phyloP scores from a whole-genome alignment of 2,329 filamentous ascomycete genomes.

The Colletotrichum limetticola region DNA sequence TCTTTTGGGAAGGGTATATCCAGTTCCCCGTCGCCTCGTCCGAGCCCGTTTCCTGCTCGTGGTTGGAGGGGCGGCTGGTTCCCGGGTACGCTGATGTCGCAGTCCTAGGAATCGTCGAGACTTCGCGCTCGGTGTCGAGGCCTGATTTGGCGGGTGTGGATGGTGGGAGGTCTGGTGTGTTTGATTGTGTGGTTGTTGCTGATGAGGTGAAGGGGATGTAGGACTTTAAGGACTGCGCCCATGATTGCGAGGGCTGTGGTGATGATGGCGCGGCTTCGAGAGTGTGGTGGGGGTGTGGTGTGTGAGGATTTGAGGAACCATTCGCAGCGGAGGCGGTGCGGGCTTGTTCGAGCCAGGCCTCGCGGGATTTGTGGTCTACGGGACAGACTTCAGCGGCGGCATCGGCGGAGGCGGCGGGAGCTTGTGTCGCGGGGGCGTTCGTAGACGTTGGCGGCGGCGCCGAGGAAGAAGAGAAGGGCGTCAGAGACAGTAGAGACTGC shows the following conservation, averaged over 20 bases:
- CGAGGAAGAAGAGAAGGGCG: constrained; percentile 51
- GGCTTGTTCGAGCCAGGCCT: constrained; percentile 84
- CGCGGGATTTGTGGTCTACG: constrained; percentile 89
- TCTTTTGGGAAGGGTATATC: constrained; percentile 96
- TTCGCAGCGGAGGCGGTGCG: constrained; percentile 58
- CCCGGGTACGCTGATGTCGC: constrained; percentile 46
- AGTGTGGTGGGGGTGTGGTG: constrained; percentile 29
- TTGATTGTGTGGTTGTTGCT: constrained; percentile 36
- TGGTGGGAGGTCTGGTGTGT: constrained; percentile 25
- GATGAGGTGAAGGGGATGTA: constrained; percentile 54
- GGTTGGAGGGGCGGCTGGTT: constrained; percentile 65
- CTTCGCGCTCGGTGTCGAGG: constrained; percentile 75
- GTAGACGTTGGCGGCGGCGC: neutral
- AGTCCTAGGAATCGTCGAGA: constrained; percentile 83
- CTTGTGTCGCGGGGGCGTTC: constrained; percentile 28
- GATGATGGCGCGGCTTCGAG: neutral
- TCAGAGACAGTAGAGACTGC: constrained; percentile 52
- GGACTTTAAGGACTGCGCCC: constrained; percentile 54
- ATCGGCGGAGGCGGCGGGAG: constrained; percentile 34
- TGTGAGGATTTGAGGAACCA: constrained; percentile 41
- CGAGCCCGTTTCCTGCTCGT: constrained; percentile 80
- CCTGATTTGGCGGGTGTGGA: constrained; percentile 15
- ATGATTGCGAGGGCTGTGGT: constrained; percentile 47
- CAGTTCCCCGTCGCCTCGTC: constrained; percentile 83
- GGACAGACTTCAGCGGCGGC: constrained; percentile 70